Percentiles rank a stretch among this genome's conserved stretches.
Conservation (phyloP, 2,329 filamentous ascomycete genomes). For the Talaromyces sp. region DNA sequence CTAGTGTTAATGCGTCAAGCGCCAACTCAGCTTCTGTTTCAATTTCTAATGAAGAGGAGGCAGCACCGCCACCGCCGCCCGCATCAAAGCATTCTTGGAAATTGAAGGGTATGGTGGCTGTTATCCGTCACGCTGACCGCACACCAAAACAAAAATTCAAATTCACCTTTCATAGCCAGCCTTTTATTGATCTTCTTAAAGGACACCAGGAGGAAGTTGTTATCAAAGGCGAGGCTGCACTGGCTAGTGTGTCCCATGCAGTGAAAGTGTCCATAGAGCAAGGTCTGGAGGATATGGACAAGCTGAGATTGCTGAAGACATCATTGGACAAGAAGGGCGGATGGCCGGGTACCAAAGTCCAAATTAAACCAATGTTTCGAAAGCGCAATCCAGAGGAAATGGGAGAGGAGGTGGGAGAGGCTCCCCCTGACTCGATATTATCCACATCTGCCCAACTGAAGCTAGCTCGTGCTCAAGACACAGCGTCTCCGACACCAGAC, state of each 20-base stretch:
- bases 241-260: slow-evolving; percentile 82
- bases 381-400: slow-evolving; percentile 68
- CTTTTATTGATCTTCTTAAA: slow-evolving; percentile 89
- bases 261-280: slow-evolving; percentile 74
- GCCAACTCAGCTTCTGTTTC: slow-evolving; percentile 21
- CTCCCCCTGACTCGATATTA: slow-evolving; percentile 15
- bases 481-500: slow-evolving; percentile 18
- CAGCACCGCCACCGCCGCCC: slow-evolving; percentile 44
- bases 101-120: slow-evolving; percentile 92
- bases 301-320: slow-evolving; percentile 78
- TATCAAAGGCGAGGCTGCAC: slow-evolving; percentile 81
- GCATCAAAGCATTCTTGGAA: slow-evolving; percentile 94
- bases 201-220: slow-evolving; percentile 96
- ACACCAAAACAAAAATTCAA: slow-evolving; percentile 99
- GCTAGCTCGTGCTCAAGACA: slow-evolving; percentile 14
- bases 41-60: slow-evolving; percentile 19
- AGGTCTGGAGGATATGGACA: slow-evolving; percentile 75
- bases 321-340: slow-evolving; percentile 87
- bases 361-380: slow-evolving; percentile 98
- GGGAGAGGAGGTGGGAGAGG: slow-evolving; percentile 45
- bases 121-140: slow-evolving; percentile 91
- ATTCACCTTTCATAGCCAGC: slow-evolving; percentile 95
- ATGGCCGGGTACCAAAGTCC: slow-evolving; percentile 94
- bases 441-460: slow-evolving; percentile 9
- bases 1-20: slow-evolving; percentile 18